These are phyloP conservation scores for Uromyces viciae-fabae DNA, from an alignment of 1,284 basidiomycete genomes.

Conservation along the genomic window DNA sequence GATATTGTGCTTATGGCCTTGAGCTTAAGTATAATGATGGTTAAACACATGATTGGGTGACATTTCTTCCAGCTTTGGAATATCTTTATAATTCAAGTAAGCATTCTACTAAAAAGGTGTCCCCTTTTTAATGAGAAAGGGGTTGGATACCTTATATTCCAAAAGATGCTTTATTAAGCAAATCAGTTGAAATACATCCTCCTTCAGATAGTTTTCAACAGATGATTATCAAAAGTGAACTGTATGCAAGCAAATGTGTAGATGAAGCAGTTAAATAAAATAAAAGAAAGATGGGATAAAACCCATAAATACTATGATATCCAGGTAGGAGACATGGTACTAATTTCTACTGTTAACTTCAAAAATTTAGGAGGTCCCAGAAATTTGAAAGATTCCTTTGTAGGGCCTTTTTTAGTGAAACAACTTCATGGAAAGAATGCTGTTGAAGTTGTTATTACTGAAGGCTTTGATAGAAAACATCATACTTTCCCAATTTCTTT, in stretches of 20 bases:
- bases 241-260: neutral
- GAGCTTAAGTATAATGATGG: neutral
- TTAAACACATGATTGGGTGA: slow-evolving; percentile 11
- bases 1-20: slow-evolving; percentile 17
- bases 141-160: neutral
- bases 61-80: neutral
- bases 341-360: slow-evolving; percentile 1
- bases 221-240: neutral
- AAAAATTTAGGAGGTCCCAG: neutral
- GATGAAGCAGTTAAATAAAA: neutral
- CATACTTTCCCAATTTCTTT: neutral
- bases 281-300: slow-evolving; percentile 11
- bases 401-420: neutral
- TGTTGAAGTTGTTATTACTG: neutral
- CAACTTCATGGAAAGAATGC: neutral
- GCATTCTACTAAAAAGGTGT: too few species aligned
- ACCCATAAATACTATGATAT: neutral
- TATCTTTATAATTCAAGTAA: neutral
- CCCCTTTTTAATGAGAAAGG: neutral
- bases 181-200: neutral
- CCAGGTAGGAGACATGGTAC: neutral
- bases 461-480: neutral
- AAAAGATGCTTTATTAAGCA: neutral
- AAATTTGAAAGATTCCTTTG: neutral
- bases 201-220: neutral